Evolutionary conservation across 768 basidiomycete genomes (phyloP).

Genomic region (Mycena polygramma): DNA sequence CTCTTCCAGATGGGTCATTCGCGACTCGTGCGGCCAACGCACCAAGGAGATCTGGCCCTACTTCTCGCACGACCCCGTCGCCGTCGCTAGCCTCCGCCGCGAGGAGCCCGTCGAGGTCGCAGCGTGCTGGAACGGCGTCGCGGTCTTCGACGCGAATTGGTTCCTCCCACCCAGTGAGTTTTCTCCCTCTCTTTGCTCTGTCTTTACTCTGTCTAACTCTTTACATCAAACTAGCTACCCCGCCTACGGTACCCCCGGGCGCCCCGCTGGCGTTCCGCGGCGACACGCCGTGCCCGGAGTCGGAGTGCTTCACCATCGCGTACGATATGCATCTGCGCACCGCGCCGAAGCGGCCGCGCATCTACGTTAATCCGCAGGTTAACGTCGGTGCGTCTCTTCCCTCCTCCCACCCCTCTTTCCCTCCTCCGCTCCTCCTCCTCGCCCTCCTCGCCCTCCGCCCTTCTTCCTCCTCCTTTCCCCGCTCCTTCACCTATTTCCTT

Average conservation of each 20-base stretch:
- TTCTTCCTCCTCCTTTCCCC: too few species aligned
- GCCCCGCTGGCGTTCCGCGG: slow-evolving; percentile 36
- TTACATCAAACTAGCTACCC: slow-evolving; percentile 8
- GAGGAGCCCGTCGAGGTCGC: slow-evolving; percentile 74
- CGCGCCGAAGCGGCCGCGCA: slow-evolving; percentile 35
- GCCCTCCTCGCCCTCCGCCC: too few species aligned
- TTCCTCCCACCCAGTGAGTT: slow-evolving; percentile 27
- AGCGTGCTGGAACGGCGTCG: slow-evolving; percentile 89
- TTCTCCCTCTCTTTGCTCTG: neutral
- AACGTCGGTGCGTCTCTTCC: slow-evolving; percentile 26
- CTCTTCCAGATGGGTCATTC: slow-evolving; percentile 38
- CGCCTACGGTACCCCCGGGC: slow-evolving; percentile 24
- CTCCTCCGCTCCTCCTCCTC: too few species aligned
- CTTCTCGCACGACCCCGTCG: slow-evolving; percentile 69
- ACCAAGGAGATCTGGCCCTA: slow-evolving; percentile 82
- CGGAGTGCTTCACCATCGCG: slow-evolving; percentile 39
- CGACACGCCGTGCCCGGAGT: slow-evolving; percentile 28
- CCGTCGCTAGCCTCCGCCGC: slow-evolving; percentile 72
- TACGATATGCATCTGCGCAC: slow-evolving; percentile 42
- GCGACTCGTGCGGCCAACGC: slow-evolving; percentile 50
- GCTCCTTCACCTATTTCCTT: neutral
- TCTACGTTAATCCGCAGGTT: slow-evolving; percentile 38
- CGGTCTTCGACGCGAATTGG: slow-evolving; percentile 66
- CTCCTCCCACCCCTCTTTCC: neutral
- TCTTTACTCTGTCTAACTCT: too few species aligned